These are phyloP conservation scores for Coprinopsis sp. DNA, from an alignment of 768 basidiomycete genomes.

Conservation along the genomic window DNA sequence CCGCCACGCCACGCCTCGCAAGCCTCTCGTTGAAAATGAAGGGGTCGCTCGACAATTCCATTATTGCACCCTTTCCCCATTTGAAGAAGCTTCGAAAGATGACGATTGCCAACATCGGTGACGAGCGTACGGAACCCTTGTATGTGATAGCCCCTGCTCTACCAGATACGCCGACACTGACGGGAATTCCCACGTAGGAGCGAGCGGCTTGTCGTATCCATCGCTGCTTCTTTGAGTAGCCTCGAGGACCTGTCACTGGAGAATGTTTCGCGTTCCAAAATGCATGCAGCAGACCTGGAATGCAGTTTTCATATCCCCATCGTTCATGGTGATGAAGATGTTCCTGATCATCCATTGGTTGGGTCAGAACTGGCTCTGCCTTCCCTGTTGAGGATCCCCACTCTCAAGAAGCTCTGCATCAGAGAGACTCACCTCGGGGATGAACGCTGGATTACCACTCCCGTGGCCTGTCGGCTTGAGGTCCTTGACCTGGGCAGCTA, in stretches of 20 bases:
- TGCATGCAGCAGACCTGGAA: constrained; percentile 59
- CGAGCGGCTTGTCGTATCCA: constrained; percentile 65
- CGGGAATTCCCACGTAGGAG: constrained; percentile 36
- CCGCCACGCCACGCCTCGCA: constrained; percentile 42
- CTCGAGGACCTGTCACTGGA: constrained; percentile 56
- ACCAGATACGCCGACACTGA: constrained; percentile 1
- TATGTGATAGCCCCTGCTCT: constrained; percentile 25
- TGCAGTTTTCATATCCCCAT: constrained; percentile 55
- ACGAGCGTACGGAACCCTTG: constrained; percentile 40
- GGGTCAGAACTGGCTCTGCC: constrained; percentile 60
- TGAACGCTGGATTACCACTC: constrained; percentile 48
- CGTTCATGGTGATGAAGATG: constrained; percentile 55
- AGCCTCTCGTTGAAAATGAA: constrained; percentile 43
- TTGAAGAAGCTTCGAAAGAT: constrained; percentile 41
- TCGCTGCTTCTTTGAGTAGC: constrained; percentile 54
- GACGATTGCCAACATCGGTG: constrained; percentile 42
- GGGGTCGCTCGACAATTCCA: constrained; percentile 44
- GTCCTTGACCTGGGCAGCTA: constrained; percentile 56
- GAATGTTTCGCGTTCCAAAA: constrained; percentile 58
- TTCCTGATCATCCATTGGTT: constrained; percentile 50
- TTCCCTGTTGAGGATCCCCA: constrained; percentile 58
- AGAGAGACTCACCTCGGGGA: constrained; percentile 71
- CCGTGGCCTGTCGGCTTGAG: constrained; percentile 47
- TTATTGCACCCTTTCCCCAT: constrained; percentile 45
- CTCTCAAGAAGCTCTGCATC: constrained; percentile 57